Percentiles rank a stretch among this genome's conserved stretches.
These are phyloP conservation scores for Ploettnerulaceae sp. DNA, from an alignment of 2,329 filamentous ascomycete species.

Conservation along the genomic window DNA sequence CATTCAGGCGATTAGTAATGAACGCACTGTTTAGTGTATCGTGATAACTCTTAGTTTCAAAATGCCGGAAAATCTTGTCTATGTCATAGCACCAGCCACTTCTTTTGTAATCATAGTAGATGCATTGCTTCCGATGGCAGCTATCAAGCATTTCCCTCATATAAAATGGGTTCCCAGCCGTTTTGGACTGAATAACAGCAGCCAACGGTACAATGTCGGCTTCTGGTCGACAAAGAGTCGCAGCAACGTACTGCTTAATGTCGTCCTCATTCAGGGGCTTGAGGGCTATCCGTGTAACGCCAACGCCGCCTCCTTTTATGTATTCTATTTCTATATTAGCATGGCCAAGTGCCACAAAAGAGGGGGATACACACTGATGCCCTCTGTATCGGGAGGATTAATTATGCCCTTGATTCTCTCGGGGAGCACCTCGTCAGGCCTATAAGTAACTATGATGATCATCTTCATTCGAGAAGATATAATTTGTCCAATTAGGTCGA, in stretches of 20 bases:
- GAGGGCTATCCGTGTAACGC: conserved; percentile 66
- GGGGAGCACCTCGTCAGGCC: conserved; percentile 35
- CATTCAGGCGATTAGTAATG: conserved; percentile 70
- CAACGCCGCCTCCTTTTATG: conserved; percentile 43
- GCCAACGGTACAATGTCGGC: conserved; percentile 73
- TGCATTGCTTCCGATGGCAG: conserved; percentile 79
- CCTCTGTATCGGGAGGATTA: conserved; percentile 49
- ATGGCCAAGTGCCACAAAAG: conserved; percentile 8
- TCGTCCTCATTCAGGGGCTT: conserved; percentile 72
- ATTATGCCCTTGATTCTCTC: conserved; percentile 52
- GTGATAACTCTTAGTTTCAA: conserved; percentile 72
- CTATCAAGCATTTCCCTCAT: conserved; percentile 86
- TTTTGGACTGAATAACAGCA: conserved; percentile 70
- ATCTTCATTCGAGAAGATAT: conserved; percentile 74
- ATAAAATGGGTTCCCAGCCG: conserved; percentile 83
- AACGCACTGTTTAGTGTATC: conserved; percentile 79
- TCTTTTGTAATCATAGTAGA: conserved; percentile 85
- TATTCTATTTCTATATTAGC: conserved; percentile 30
- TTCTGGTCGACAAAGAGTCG: conserved; percentile 69
- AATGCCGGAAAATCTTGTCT: conserved; percentile 80
- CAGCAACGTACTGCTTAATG: conserved; percentile 75
- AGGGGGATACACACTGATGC: conserved; percentile 36
- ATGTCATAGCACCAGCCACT: conserved; percentile 81
- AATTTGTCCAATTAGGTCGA: conserved; percentile 79
- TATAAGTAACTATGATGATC: conserved; percentile 46